Evolutionary conservation across 805 yeast species (phyloP), one percentile per base, ranked within the genome.

Genomic region (Candida anglica): DNA sequence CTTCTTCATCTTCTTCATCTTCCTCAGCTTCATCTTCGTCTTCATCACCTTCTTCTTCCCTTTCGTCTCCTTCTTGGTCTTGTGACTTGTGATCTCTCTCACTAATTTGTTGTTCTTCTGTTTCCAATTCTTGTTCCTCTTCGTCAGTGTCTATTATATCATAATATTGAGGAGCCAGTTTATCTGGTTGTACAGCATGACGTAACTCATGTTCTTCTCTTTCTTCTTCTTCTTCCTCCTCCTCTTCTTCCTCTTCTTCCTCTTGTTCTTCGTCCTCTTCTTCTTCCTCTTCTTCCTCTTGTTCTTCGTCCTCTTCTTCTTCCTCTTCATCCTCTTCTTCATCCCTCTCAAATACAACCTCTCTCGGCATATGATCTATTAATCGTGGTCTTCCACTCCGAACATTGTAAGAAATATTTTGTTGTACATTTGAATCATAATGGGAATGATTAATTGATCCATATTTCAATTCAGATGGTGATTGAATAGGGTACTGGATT

Each of bases 191-290:
- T 79, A 32, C 79, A 69, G 36, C 80, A 79, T 24, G 77, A 46
- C 0, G 79, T 17, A 8, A 19, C 9, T 19, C 79, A 21, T 69
- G 67, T 41, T 70, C 63, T 0, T 83, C 87, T n/a, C n/a, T n/a
- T n/a, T n/a, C n/a, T 23, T 53, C 65, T 30, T 61, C 63, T 21
- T 63, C 60, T 19, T 53, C 50, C 30, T 47, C 37, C n/a, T 2
- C 83, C 85, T 41, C 86, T 70, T 9, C 89, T 89, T 23, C 84
- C 85, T 4, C 28, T n/a, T 42, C 32, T 13, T 89, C 69, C 25
- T 75, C 71, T 70, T 29, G 29, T 9, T 7, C 17, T 15, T 34
- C 27, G 11, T 14, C 15, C 24, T 30, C 32, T 19, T 33, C 36
- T 13, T 33, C 23, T 16, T 11, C 15, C 26, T 5, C 9, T 7